Evolutionary conservation across 139 green algal genomes (phyloP), one percentile per base, ranked within the genome.

Genomic region (Trebouxia sp.): DNA sequence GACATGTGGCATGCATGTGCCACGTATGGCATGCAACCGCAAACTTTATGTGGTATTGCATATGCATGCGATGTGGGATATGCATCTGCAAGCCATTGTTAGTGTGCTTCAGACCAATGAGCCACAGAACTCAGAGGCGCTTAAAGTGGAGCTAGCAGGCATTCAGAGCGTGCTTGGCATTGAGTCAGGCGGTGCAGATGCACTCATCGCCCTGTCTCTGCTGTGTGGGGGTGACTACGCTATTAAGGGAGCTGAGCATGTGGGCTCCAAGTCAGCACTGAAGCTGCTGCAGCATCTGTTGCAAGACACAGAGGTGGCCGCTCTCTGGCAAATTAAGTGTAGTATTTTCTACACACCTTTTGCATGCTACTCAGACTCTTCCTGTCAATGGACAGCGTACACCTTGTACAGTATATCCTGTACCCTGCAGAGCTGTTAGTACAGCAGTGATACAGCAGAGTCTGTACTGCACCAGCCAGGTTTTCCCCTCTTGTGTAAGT

Each of bases 211-310:
- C 37, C 51, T 88, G 43, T 83, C 78, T 30, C 76, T 84, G 65
- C 78, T 88, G 42, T 74, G 41, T 9, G 83, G 83, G 53, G 81
- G 82, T 3, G 85, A 89, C 39, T 89, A 89, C 50, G 75, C 83
- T 67, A 32, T 86, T 20, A 48, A 72, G 10, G 85, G 85, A 0
- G 83, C 85, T 12, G 30, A 80, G 30, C 58, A 79, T n/a, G 81
- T 89, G 32, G 83, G 83, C 7, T 65, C 65, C 0, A 56, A 11
- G 11, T 67, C 48, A 26, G 78, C 66, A 24, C 35, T 88, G 17
- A 39, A 20, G 8, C n/a, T 88, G 37, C 48, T 83, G 30, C 78
- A 62, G 1, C 43, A 88, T 22, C 53, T 80, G 30, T 42, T 80
- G 50, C 37, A 70, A 50, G 75, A 15, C 12, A 39, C 0, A 10